Conservation (phyloP, 352 stramenopile species). For the Phytopythium sindhum region DNA sequence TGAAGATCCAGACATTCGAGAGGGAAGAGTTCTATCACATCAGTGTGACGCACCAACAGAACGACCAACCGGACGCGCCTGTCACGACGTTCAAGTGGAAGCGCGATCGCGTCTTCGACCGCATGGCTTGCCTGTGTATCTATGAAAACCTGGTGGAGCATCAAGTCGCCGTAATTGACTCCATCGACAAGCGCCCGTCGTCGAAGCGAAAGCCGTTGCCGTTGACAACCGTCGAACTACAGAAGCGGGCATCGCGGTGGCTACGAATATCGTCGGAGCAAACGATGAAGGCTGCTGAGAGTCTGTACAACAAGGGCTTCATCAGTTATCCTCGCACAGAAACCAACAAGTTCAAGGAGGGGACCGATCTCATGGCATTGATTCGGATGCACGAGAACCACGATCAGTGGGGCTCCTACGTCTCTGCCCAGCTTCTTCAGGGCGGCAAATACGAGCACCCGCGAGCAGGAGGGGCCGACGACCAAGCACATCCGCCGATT, state of each 20-base stretch:
- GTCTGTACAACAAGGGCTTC: slow-evolving; percentile 97
- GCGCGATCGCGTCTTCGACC: slow-evolving; percentile 94
- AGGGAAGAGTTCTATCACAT: slow-evolving; percentile 96
- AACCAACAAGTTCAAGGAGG: slow-evolving; percentile 97
- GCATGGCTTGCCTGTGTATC: slow-evolving; percentile 89
- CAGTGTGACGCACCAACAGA: slow-evolving; percentile 78
- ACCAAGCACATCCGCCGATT: slow-evolving; percentile 98
- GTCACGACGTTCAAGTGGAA: slow-evolving; percentile 96
- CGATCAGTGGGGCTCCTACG: slow-evolving; percentile 77
- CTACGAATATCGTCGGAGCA: slow-evolving; percentile 95
- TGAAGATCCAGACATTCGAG: slow-evolving; percentile 97
- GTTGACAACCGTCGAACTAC: slow-evolving; percentile 98
- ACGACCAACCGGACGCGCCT: slow-evolving; percentile 38
- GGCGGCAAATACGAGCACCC: slow-evolving; percentile 78
- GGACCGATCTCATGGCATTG: slow-evolving; percentile 86
- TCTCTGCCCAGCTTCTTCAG: slow-evolving; percentile 50
- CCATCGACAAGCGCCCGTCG: slow-evolving; percentile 67
- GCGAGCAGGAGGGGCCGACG: slow-evolving; percentile 90
- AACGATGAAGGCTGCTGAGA: slow-evolving; percentile 95
- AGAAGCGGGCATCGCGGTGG: slow-evolving; percentile 96
- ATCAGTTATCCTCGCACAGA: slow-evolving; percentile 99
- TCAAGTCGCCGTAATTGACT: slow-evolving; percentile 57
- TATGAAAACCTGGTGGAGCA: slow-evolving; percentile 83
- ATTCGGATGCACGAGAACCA: slow-evolving; percentile 72
- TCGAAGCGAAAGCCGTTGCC: slow-evolving; percentile 97